phyloP scores from a whole-genome alignment of 192 early-diverging fungal genomes.

The Gaertneriomyces sp. region DNA sequence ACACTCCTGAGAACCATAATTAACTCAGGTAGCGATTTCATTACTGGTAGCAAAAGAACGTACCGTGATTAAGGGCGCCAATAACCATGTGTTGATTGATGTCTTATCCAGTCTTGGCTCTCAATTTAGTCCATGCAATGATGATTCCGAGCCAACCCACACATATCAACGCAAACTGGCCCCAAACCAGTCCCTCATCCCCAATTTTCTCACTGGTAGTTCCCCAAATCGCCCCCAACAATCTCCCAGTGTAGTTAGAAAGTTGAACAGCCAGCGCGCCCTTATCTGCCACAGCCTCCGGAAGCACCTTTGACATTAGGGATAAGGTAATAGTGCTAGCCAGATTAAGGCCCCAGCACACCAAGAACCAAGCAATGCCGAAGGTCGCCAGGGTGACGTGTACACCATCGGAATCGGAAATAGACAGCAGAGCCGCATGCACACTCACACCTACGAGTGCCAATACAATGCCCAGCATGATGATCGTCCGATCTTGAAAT shows the following conservation, averaged over 20 bases:
- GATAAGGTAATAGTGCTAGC: background rate
- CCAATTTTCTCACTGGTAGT: background rate
- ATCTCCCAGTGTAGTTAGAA: background rate
- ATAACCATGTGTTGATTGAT: too few species aligned
- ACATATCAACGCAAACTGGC: background rate
- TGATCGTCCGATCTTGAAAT: background rate
- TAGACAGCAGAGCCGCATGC: background rate
- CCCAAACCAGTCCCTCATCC: background rate
- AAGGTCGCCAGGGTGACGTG: background rate
- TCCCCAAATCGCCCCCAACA: background rate
- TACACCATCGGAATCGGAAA: background rate
- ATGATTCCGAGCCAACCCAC: background rate
- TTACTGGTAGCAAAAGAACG: too few species aligned
- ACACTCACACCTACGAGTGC: background rate
- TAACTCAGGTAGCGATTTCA: too few species aligned
- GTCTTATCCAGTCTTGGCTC: too few species aligned
- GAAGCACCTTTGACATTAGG: background rate
- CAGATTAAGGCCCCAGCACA: background rate
- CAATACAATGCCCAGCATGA: background rate
- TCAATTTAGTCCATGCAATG: too few species aligned
- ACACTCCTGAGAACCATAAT: too few species aligned
- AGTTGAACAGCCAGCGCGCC: conserved; percentile 2
- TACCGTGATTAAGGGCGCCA: too few species aligned
- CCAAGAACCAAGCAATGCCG: background rate
- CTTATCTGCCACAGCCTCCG: background rate